Conservation (phyloP, 805 yeast genomes). For the Metschnikowia colocasiae region DNA sequence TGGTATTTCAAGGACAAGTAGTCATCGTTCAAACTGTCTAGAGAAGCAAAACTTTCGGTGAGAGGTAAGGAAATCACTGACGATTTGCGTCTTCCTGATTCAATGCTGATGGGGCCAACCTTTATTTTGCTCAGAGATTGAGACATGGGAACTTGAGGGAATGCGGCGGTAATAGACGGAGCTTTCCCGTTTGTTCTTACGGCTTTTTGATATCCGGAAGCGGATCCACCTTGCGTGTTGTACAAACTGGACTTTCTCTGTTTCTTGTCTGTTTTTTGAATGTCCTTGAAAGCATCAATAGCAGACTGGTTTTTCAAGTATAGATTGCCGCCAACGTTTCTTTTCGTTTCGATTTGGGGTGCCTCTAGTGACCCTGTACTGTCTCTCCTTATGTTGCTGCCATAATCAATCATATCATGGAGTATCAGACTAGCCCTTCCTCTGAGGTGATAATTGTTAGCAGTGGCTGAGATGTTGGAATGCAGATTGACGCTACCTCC, state of each 20-base stretch:
- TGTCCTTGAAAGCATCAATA: slow-evolving; percentile 42
- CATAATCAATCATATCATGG: slow-evolving; percentile 34
- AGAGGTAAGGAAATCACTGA: slow-evolving; percentile 69
- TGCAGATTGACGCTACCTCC: background rate
- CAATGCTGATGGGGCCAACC: slow-evolving; percentile 34
- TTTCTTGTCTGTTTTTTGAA: slow-evolving; percentile 39
- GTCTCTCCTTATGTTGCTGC: slow-evolving; percentile 20
- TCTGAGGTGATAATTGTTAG: background rate
- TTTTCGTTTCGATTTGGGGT: slow-evolving; percentile 42
- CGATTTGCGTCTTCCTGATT: slow-evolving; percentile 40
- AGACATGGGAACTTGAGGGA: slow-evolving; percentile 1
- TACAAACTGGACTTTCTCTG: slow-evolving; percentile 28
- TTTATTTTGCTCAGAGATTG: slow-evolving; percentile 21
- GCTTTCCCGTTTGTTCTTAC: slow-evolving; percentile 3
- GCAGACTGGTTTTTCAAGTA: slow-evolving; percentile 40
- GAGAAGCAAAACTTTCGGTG: slow-evolving; percentile 73
- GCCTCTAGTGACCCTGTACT: slow-evolving; percentile 31
- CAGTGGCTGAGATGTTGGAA: background rate
- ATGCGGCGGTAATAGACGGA: background rate
- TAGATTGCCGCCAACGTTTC: slow-evolving; percentile 44
- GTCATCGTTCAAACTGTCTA: slow-evolving; percentile 66
- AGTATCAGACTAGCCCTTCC: slow-evolving; percentile 11
- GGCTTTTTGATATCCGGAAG: slow-evolving; percentile 9
- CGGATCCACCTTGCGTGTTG: slow-evolving; percentile 11
- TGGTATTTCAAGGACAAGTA: slow-evolving; percentile 40